Evolutionary conservation across 2,329 filamentous ascomycete genomes (phyloP), one percentile per base, ranked within the genome.

Genomic region (Aspergillaceae sp.): DNA sequence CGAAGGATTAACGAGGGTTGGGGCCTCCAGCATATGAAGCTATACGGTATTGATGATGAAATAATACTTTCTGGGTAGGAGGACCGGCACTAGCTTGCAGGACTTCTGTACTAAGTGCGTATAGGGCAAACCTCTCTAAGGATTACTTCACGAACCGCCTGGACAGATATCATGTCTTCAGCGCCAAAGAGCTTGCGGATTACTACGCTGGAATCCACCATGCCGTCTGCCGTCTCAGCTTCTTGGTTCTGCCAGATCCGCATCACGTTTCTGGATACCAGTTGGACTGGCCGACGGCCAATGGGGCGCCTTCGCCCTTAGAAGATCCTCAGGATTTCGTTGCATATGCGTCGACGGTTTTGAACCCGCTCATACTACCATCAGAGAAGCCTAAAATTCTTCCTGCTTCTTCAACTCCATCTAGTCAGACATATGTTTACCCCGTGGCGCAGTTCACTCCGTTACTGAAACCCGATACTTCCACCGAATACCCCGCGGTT

Each of bases 1-100:
- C 87, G 81, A 61, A 78, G 92, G 19, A 91, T 98, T 63, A 98
- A 98, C 56, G 92, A 98, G 69, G 92, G 92, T 11, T 98, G 92
- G 92, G 92, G 92, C 1, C 70, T 98, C 50, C 92, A 98, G 64
- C 92, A 98, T 63, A 98, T 98, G 91, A 98, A 98, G 75, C 74
- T 98, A 0, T 98, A 98, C 57, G 92, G 92, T 0, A 74, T 95
- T 26, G 92, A 98, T 58, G 89, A 98, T 60, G 89, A 95, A 65
- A 85, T 98, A 48, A 91, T 98, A 53, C 80, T 98, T 58, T 94
- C 90, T 5, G 90, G 89, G 80, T 87, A 76, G 51, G 72, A 45
- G 43, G 19, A 45, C 42, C 19, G 33, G 19, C 41, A 27, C 46
- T 33, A 19, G 7, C 26, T 30, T 29, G 9, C 2, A 8, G 37